phyloP scores from a whole-genome alignment of 768 basidiomycete species.

The Kockovaella imperatae region DNA sequence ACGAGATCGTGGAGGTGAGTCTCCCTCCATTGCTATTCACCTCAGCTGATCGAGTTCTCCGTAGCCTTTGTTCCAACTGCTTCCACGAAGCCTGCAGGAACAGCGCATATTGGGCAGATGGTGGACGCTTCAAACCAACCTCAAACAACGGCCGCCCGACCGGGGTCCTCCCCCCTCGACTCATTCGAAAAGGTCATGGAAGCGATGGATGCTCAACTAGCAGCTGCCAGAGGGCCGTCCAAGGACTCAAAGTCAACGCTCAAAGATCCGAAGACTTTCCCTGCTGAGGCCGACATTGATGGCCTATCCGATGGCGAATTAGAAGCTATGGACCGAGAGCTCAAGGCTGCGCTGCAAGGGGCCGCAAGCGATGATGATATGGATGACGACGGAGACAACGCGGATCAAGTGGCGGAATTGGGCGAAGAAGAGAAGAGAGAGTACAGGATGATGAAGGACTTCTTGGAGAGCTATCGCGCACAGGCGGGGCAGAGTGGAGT shows the following conservation, averaged over 20 bases:
- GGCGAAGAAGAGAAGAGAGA: slow-evolving; percentile 49
- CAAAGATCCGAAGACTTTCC: slow-evolving; percentile 51
- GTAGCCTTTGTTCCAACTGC: not conserved
- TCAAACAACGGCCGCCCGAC: not conserved
- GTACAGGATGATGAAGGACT: slow-evolving; percentile 90
- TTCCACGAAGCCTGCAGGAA: not conserved
- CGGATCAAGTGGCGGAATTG: slow-evolving; percentile 40
- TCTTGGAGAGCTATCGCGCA: slow-evolving; percentile 89
- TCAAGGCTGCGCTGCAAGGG: slow-evolving; percentile 56
- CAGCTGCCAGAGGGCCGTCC: slow-evolving; percentile 16
- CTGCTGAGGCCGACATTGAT: slow-evolving; percentile 49
- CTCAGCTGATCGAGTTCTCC: too few species aligned
- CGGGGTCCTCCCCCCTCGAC: slow-evolving; percentile 49
- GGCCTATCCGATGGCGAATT: slow-evolving; percentile 61
- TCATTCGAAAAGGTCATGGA: slow-evolving; percentile 95
- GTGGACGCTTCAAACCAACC: not conserved
- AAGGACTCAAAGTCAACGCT: slow-evolving; percentile 23
- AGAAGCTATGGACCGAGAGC: slow-evolving; percentile 76
- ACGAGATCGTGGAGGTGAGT: slow-evolving; percentile 69
- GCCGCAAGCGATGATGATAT: slow-evolving; percentile 51
- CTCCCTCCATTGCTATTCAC: slow-evolving; percentile 14
- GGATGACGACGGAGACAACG: slow-evolving; percentile 51
- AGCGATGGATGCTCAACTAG: slow-evolving; percentile 83
- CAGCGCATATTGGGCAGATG: not conserved
- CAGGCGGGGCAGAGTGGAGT: slow-evolving; percentile 86